These are phyloP conservation scores for Amanita rimosa DNA, from an alignment of 768 basidiomycete species.

Conservation along the genomic window DNA sequence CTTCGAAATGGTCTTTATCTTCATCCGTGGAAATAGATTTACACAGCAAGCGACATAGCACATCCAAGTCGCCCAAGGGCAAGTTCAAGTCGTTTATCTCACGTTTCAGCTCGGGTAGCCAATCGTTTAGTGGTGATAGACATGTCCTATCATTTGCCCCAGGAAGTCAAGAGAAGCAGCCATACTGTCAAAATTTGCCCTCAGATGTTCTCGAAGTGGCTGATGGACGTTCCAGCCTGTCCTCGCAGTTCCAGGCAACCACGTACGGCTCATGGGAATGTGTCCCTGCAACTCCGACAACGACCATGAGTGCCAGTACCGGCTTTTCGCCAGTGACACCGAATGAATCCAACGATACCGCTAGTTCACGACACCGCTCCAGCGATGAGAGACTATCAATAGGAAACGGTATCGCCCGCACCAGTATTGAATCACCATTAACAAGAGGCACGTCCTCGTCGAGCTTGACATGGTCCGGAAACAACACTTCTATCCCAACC, in stretches of 20 bases:
- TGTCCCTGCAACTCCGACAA: slow-evolving; percentile 1
- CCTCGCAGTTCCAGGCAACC: background rate
- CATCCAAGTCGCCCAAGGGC: slow-evolving; percentile 1
- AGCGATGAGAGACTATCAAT: background rate
- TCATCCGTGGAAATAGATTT: slow-evolving; percentile 5
- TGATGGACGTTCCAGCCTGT: background rate
- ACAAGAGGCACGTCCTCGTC: background rate
- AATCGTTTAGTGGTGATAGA: background rate
- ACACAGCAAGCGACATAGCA: background rate
- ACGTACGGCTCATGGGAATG: slow-evolving; percentile 4
- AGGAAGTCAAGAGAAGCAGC: background rate
- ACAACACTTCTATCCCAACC: background rate
- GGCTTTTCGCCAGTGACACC: slow-evolving; percentile 3
- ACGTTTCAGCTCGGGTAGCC: background rate
- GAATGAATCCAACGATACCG: background rate
- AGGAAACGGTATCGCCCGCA: background rate
- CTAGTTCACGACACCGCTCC: background rate
- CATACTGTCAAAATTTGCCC: background rate
- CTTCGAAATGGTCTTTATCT: slow-evolving; percentile 6
- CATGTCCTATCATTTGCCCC: background rate
- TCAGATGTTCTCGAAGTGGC: background rate
- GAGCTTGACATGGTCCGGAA: background rate
- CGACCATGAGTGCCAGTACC: slow-evolving; percentile 2
- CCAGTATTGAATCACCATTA: background rate
- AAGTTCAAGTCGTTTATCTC: slow-evolving; percentile 4